phyloP scores from a whole-genome alignment of 768 basidiomycete genomes.

The Dacryopinax primogenitus region DNA sequence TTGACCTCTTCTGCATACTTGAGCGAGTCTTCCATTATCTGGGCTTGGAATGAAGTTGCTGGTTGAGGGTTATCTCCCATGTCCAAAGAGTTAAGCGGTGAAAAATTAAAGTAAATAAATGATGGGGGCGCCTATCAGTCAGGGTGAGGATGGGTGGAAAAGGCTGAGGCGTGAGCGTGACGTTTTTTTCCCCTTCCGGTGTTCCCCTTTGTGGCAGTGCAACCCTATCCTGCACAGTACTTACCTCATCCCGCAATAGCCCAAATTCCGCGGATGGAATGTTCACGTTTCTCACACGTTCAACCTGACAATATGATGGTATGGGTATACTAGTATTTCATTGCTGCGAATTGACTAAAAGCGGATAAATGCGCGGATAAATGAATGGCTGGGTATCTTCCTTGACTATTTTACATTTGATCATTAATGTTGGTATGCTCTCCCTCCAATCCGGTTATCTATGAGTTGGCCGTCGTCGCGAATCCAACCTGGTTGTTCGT shows the following conservation, averaged over 20 bases:
- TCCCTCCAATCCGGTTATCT: not conserved
- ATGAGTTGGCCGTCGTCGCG: constrained; percentile 1
- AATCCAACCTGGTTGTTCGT: not conserved
- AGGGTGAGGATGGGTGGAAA: too few relatives aligned
- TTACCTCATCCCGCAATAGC: too few relatives aligned
- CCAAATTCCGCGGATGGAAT: too few relatives aligned
- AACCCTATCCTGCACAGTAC: not conserved
- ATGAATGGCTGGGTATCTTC: too few relatives aligned
- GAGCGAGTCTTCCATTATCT: constrained; percentile 19
- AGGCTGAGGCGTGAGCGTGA: not conserved
- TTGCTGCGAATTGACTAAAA: not conserved
- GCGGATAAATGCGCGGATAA: not conserved
- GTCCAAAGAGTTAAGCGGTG: not conserved
- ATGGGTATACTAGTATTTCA: not conserved
- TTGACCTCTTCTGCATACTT: constrained; percentile 23
- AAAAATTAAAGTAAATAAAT: not conserved
- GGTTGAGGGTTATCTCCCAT: not conserved
- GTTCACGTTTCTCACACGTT: too few relatives aligned
- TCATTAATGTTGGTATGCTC: too few relatives aligned
- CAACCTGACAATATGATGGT: too few relatives aligned
- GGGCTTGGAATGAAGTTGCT: not conserved
- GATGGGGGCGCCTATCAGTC: not conserved
- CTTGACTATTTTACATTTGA: too few relatives aligned
- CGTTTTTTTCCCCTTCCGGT: not conserved
- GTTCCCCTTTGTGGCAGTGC: not conserved